Evolutionary conservation across 2,329 filamentous ascomycete genomes (phyloP), one percentile per base, ranked within the genome.

Genomic region (Mycosphaerella sp.): DNA sequence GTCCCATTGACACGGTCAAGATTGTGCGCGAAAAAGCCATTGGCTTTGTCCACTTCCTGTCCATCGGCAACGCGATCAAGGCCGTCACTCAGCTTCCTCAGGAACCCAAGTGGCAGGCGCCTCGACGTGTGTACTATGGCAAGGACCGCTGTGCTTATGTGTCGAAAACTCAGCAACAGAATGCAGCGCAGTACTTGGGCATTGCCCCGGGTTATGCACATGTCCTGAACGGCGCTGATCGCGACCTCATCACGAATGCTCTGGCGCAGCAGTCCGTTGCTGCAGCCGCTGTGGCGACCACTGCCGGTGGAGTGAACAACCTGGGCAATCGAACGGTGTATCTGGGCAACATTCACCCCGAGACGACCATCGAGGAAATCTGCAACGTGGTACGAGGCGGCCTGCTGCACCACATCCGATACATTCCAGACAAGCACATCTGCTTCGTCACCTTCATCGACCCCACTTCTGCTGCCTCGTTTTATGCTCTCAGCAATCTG

Each of bases 371-470:
- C 62, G 93, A 98, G 74, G 93, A 98, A 74, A 98, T 98, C 68
- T 98, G 93, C 79, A 98, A 98, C 66, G 93, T 98, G 51, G 93
- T 98, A 46, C 84, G 93, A 59, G 93, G 93, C 53, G 93, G 93
- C 63, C 80, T 98, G 59, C 79, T 98, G 63, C 93, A 98, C 71
- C 93, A 98, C 71, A 95, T 98, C 70, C 89, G 93, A 62, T 98
- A 97, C 73, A 98, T 98, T 63, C 93, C 93, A 6, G 93, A 98
- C 75, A 98, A 98, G 81, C 93, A 98, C 73, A 98, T 98, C 62
- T 98, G 93, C 78, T 98, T 98, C 67, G 93, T 98, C 51, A 98
- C 93, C 1, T 98, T 98, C 73, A 97, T 98, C 70, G 93, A 98
- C 66, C 93, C 93, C 7, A 98, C 93, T 18, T 94, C 93, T 3